Percentiles rank a stretch among this genome's conserved stretches.
These are phyloP conservation scores for Tuber melanosporum DNA, from an alignment of 495 filamentous ascomycete species.

Conservation along the genomic window DNA sequence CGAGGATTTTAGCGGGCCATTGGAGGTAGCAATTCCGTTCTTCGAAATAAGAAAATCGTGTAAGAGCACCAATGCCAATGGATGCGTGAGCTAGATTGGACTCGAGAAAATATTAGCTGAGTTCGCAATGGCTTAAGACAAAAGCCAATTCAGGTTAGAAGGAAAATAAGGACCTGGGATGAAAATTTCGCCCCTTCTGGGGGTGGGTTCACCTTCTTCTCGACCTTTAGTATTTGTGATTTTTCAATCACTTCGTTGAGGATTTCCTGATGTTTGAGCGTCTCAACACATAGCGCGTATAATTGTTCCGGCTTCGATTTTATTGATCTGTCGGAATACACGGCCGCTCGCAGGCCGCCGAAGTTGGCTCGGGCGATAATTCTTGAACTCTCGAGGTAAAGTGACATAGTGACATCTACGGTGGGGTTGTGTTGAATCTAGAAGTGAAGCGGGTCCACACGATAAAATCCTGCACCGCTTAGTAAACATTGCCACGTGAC, in stretches of 20 bases:
- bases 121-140: not conserved
- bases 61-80: constrained; percentile 70
- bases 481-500: not conserved
- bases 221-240: constrained; percentile 60
- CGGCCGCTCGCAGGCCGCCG: constrained; percentile 44
- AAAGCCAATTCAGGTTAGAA: not conserved
- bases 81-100: constrained; percentile 62
- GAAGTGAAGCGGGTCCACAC: not conserved
- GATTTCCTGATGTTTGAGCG: constrained; percentile 80
- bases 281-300: constrained; percentile 76
- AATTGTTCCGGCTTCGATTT: constrained; percentile 64
- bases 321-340: constrained; percentile 27
- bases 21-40: constrained; percentile 66
- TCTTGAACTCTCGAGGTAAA: constrained; percentile 83
- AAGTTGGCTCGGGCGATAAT: constrained; percentile 59
- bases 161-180: constrained; percentile 4
- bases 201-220: constrained; percentile 64
- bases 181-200: not conserved
- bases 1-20: constrained; percentile 66
- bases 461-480: not conserved
- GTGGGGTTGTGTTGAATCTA: not conserved
- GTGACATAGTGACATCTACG: constrained; percentile 91
- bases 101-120: not conserved
- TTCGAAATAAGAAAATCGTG: constrained; percentile 83
- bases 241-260: constrained; percentile 79